Conservation (phyloP, 371 early-diverging fungal species). For the Mucor indicus region DNA sequence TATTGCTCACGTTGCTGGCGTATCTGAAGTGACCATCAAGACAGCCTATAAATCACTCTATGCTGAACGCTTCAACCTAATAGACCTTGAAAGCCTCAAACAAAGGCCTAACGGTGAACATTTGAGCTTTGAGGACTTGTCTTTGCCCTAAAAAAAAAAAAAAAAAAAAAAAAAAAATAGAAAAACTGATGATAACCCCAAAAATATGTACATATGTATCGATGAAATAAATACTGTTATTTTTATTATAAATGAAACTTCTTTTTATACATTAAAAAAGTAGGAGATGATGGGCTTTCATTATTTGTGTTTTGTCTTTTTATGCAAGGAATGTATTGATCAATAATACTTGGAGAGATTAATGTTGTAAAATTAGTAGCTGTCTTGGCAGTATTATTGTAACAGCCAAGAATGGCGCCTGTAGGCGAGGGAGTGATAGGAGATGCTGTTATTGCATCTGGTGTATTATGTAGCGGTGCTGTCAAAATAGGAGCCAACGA, state of each 20-base stretch:
- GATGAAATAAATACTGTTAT: no score
- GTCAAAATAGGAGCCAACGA: slow-evolving; percentile 19
- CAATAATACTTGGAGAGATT: slow-evolving; percentile 11
- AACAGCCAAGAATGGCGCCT: not conserved
- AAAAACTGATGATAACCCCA: not conserved
- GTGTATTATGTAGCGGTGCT: not conserved
- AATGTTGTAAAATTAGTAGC: slow-evolving; percentile 12
- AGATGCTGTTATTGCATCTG: not conserved
- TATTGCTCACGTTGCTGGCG: slow-evolving; percentile 83
- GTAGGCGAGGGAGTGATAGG: not conserved
- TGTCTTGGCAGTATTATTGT: slow-evolving; percentile 10
- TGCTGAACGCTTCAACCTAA: slow-evolving; percentile 52
- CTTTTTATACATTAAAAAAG: slow-evolving; percentile 22
- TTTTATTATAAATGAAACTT: slow-evolving; percentile 13
- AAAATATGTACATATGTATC: not conserved
- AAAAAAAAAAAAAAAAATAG: not conserved
- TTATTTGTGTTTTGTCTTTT: not conserved
- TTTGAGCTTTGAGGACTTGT: slow-evolving; percentile 46
- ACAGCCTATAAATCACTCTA: slow-evolving; percentile 78
- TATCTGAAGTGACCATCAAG: slow-evolving; percentile 89
- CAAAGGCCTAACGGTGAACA: slow-evolving; percentile 38
- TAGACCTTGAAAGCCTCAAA: slow-evolving; percentile 51
- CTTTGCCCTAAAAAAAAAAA: slow-evolving; percentile 35
- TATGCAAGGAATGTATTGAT: slow-evolving; percentile 1
- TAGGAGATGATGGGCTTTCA: slow-evolving; percentile 18